A percentile compares a stretch with the other conserved stretches of the same genome.
These are phyloP conservation scores for Vachellia collinsii DNA, from an alignment of 306 rosid genomes.

Conservation along the genomic window DNA sequence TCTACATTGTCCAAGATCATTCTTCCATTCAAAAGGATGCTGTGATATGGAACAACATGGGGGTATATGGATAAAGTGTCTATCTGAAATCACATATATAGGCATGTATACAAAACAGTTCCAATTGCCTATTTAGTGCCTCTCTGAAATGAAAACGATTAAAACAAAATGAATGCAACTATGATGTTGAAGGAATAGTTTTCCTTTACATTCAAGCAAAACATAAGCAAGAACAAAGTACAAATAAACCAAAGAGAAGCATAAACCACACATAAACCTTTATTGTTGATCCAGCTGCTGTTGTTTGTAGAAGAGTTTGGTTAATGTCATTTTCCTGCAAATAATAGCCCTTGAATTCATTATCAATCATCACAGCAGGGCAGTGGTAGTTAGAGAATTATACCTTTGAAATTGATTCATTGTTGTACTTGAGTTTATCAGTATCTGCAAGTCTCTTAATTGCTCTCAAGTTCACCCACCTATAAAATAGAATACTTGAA, in stretches of 20 bases:
- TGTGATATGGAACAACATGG: background rate
- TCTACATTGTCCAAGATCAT: background rate
- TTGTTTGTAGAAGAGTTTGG: conserved; percentile 46
- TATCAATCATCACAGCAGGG: conserved; percentile 20
- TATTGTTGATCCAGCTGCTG: conserved; percentile 51
- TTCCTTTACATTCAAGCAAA: conserved; percentile 18
- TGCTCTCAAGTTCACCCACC: conserved; percentile 72
- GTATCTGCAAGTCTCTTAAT: conserved; percentile 59
- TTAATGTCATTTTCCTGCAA: conserved; percentile 47
- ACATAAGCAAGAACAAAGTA: conserved; percentile 8
- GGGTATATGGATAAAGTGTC: background rate
- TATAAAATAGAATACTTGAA: conserved; percentile 27
- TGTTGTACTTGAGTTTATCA: conserved; percentile 48
- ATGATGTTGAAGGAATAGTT: conserved; percentile 15
- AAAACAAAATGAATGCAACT: conserved; percentile 17
- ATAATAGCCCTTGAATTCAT: conserved; percentile 37
- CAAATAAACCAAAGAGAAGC: conserved; percentile 12
- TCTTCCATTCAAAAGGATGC: background rate
- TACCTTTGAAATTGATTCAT: conserved; percentile 52
- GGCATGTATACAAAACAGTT: background rate
- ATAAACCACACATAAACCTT: conserved; percentile 44
- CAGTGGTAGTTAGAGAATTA: conserved; percentile 13
- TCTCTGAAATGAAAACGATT: background rate
- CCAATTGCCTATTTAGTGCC: background rate
- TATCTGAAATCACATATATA: background rate